A percentile compares a stretch with the other conserved stretches of the same genome.
Evolutionary conservation across 441 rosid genomes (phyloP).

Genomic region (Aquilaria agallochum): DNA sequence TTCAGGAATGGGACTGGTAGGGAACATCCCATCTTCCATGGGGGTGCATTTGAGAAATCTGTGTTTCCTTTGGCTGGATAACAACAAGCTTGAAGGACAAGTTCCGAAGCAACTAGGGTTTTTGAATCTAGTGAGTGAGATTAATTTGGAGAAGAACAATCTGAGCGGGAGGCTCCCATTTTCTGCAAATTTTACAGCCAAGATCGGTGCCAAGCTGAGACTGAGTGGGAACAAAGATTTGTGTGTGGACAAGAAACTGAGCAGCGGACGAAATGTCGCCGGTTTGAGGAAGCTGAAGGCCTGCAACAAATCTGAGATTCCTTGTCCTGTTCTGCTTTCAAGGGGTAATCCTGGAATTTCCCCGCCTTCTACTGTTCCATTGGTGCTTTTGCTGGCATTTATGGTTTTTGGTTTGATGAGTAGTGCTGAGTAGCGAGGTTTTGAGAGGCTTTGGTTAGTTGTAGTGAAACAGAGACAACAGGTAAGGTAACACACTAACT

Average conservation of each 20-base stretch:
- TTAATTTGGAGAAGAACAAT: constrained; percentile 67
- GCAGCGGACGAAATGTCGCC: constrained; percentile 6
- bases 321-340: constrained; percentile 17
- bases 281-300: constrained; percentile 20
- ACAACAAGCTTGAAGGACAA: constrained; percentile 51
- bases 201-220: constrained; percentile 42
- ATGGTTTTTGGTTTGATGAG: constrained; percentile 14
- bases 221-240: constrained; percentile 44
- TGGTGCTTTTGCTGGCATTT: constrained; percentile 16
- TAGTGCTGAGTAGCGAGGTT: constrained; percentile 1
- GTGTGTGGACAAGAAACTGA: constrained; percentile 24
- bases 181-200: constrained; percentile 36
- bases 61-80: constrained; percentile 46
- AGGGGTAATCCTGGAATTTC: constrained; percentile 14
- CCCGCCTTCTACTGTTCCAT: constrained; percentile 9
- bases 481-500: constrained; percentile 6
- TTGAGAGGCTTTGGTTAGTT: constrained; percentile 11
- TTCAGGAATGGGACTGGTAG: constrained; percentile 46
- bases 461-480: constrained; percentile 14
- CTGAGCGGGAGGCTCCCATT: constrained; percentile 52
- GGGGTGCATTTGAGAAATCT: constrained; percentile 36
- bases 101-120: constrained; percentile 45
- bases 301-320: constrained; percentile 27
- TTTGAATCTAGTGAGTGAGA: constrained; percentile 36
- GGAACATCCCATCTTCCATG: constrained; percentile 52